Evolutionary conservation across 1,284 basidiomycete species (phyloP).

Genomic region (Lentinus polychrous): DNA sequence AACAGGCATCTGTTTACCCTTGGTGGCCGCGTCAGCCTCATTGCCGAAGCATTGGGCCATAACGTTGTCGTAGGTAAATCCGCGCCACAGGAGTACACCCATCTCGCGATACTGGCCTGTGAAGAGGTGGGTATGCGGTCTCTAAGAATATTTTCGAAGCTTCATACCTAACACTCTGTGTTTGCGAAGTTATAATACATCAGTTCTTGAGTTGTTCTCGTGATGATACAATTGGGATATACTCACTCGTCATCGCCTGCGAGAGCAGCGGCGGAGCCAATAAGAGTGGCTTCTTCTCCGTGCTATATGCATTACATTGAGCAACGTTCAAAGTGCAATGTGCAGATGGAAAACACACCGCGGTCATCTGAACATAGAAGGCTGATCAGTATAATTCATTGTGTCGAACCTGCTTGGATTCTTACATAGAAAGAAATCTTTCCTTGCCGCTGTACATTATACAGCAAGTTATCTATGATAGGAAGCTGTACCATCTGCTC

Average conservation of each 20-base stretch:
- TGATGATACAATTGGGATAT: not conserved
- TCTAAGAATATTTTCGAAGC: not conserved
- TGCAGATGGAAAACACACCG: constrained; percentile 39
- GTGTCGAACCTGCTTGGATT: constrained; percentile 16
- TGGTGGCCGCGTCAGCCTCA: constrained; percentile 73
- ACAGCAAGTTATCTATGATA: constrained; percentile 80
- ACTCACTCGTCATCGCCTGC: constrained; percentile 82
- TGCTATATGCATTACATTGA: constrained; percentile 38
- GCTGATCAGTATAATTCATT: constrained; percentile 10
- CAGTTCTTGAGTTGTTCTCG: constrained; percentile 6
- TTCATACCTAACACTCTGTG: constrained; percentile 54
- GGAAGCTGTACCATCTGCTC: constrained; percentile 83
- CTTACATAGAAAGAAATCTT: constrained; percentile 91
- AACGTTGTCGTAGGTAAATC: constrained; percentile 63
- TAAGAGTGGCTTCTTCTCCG: constrained; percentile 89
- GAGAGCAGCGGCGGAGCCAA: constrained; percentile 86
- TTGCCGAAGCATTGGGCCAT: constrained; percentile 92
- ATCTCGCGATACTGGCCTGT: constrained; percentile 84
- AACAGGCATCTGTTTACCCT: constrained; percentile 86
- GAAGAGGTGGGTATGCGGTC: not conserved
- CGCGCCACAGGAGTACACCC: constrained; percentile 86
- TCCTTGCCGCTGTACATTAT: constrained; percentile 90
- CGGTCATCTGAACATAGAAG: constrained; percentile 54
- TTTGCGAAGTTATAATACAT: not conserved
- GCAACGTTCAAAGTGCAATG: constrained; percentile 2